Percentiles rank a stretch among this genome's conserved stretches.
These are phyloP conservation scores for Chlamydomonas sphaeroides DNA, from an alignment of 139 green algal species.

Conservation along the genomic window DNA sequence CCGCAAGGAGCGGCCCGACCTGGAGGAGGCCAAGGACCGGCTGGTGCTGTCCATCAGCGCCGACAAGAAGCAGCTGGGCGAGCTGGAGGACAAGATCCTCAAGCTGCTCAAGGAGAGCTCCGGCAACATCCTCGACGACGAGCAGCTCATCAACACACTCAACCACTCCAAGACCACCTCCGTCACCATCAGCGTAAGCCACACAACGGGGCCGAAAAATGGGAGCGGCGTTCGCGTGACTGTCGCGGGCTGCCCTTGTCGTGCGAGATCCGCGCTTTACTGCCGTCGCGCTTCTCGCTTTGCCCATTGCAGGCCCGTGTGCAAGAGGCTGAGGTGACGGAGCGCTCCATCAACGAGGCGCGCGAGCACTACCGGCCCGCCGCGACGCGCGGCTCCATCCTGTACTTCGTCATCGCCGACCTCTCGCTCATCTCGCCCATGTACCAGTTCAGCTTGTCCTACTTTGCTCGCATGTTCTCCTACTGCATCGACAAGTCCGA, in stretches of 20 bases:
- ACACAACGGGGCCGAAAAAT: too few species aligned
- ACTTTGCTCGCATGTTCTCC: constrained; percentile 84
- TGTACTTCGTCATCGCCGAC: constrained; percentile 86
- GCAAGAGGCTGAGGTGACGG: constrained; percentile 84
- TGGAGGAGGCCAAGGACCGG: constrained; percentile 76
- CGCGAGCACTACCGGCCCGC: constrained; percentile 82
- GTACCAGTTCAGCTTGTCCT: constrained; percentile 85
- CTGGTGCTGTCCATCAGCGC: constrained; percentile 83
- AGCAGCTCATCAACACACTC: constrained; percentile 90
- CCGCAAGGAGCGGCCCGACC: constrained; percentile 78
- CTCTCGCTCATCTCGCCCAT: constrained; percentile 84
- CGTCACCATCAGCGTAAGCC: constrained; percentile 81
- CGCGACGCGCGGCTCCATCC: constrained; percentile 72
- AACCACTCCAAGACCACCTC: constrained; percentile 88
- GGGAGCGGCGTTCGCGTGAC: too few species aligned
- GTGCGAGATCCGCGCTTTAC: too few species aligned
- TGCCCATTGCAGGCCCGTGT: constrained; percentile 77
- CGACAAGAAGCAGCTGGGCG: constrained; percentile 87
- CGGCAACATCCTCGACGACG: constrained; percentile 93
- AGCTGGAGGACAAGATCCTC: constrained; percentile 77
- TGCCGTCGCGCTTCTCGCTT: too few species aligned
- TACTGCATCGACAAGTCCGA: constrained; percentile 79
- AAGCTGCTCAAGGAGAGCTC: constrained; percentile 85
- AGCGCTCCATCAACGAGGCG: constrained; percentile 82
- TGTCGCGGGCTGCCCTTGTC: too few species aligned